A percentile compares a stretch with the other conserved stretches of the same genome.
phyloP scores from a whole-genome alignment of 805 yeast species.

The Candida coquimbonensis region DNA sequence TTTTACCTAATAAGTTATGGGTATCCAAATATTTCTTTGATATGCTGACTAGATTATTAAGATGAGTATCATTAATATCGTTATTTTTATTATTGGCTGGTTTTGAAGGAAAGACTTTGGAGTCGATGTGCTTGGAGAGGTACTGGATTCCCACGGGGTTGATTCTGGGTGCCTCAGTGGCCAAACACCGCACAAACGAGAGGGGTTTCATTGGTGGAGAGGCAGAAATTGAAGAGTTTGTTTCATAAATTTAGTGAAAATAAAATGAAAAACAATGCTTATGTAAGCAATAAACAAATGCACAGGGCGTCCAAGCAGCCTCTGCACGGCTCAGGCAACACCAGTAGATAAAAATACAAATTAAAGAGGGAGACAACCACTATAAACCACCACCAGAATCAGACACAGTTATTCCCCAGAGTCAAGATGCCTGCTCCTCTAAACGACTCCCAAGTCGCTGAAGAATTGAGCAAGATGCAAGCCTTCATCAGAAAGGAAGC shows the following conservation, averaged over 20 bases:
- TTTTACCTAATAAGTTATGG: conserved; percentile 70
- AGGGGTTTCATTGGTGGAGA: not conserved
- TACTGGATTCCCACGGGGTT: conserved; percentile 82
- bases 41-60: conserved; percentile 36
- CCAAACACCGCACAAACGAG: not conserved
- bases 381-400: not conserved
- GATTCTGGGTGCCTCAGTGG: conserved; percentile 37
- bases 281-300: not conserved
- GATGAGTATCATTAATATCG: conserved; percentile 6
- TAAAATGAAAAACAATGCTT: not conserved
- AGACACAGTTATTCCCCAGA: not conserved
- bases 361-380: not conserved
- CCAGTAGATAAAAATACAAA: not conserved
- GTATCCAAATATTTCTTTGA: conserved; percentile 52
- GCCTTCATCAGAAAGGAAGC: conserved; percentile 99
- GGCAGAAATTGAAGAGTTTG: too few species aligned
- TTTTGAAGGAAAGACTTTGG: conserved; percentile 44
- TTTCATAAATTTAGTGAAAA: too few species aligned
- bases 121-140: conserved; percentile 49
- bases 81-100: conserved; percentile 1
- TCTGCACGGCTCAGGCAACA: not conserved
- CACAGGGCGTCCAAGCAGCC: not conserved
- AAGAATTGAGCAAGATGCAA: conserved; percentile 96
- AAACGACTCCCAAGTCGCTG: conserved; percentile 57
- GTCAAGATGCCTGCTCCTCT: conserved; percentile 3